Base-by-base conservation (phyloP, 169 alveolate species). In the Plasmodium coatneyi region DNA sequence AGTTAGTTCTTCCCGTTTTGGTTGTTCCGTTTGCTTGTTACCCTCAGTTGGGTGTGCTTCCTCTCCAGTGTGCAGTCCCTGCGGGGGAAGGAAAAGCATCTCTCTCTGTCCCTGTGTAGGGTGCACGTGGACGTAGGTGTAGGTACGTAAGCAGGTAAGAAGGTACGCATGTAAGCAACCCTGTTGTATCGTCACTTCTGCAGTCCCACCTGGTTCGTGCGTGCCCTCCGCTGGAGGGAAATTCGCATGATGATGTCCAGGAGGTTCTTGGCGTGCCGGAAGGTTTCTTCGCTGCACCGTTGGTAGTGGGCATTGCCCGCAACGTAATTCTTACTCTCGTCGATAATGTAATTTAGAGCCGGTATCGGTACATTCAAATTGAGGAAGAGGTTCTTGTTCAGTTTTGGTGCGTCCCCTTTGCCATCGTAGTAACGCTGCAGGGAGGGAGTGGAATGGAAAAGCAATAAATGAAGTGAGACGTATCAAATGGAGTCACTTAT, bases 301-400 rank as follows among this genome's bases (percentile, higher is more conserved):
- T 41, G 78, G 39, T 52, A 49, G 34, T 52, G 12, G 16, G 25
- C 60, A 25, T 49, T 0, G 1, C 25, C 39, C 6, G 72, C 52
- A 3, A 80, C 19, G 54, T 52, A 25, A 2, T 80, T 80, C 12
- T 80, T 80, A 12, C 87, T 80, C 76, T 80, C 43, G n/a, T 80
- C 79, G 6, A 80, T 80, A 5, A 80, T 80, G 10, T 80, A 52
- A 43, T 80, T 80, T 16, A 80, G 66, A 25, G 87, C 76, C 7
- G 87, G 87, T 2, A 80, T 80, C 0, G 87, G 87, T 0, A 80
- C 87, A 80, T 80, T 80, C 52, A 80, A 19, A 41, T 80, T 43
- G 5, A 80, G 22, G 22, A n/a, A 80, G 12, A 80, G 49, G 6
- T 28, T 80, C 60, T 52, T 80, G 39, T 52, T 80, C 66, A 80